Evolutionary conservation across 1,139 yeast species (phyloP), one percentile per base, ranked within the genome.

Genomic region (Ogataea hybrid): DNA sequence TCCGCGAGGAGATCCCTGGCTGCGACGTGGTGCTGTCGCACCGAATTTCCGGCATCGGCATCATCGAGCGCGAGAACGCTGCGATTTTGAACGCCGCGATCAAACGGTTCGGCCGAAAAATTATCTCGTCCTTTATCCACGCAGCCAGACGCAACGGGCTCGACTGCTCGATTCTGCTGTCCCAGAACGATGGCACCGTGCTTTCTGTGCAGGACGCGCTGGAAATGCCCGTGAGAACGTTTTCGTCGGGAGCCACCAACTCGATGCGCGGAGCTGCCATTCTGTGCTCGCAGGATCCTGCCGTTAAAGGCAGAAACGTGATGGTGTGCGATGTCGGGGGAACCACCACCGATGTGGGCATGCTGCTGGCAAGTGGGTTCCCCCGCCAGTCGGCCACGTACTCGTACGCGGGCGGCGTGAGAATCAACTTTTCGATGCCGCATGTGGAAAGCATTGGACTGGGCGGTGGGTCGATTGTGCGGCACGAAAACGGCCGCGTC

Each of bases 181-280:
- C 66, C 14, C 67, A 63, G 42, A 63, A 63, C 43, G 64, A 63
- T 42, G 68, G 67, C 7, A 63, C 67, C 3, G 60, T 63, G 6
- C 46, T 63, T 9, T 52, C 66, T 5, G 49, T 51, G 5, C 43
- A 44, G 7, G 65, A 61, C 22, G 66, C 64, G 2, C 25, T 56
- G 32, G 47, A 47, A n/a, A 50, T 55, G 17, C 67, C 66, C 8
- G 61, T 63, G 25, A 52, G 55, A 35, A 63, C 67, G 1, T 63
- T 63, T 39, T 61, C 65, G 15, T 62, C 66, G 11, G 67, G 67
- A 32, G 65, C 67, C 6, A 63, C 67, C 17, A 63, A 63, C 46
- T 62, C 65, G 10, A 63, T 63, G 67, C 50, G 66, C 39, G 66
- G 67, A 25, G 67, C 67, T 4, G 56, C 64, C 11, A 57, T 63